Evolutionary conservation across 176 grass and related monocot genomes (phyloP).

Genomic region (Aegilops speltoides): DNA sequence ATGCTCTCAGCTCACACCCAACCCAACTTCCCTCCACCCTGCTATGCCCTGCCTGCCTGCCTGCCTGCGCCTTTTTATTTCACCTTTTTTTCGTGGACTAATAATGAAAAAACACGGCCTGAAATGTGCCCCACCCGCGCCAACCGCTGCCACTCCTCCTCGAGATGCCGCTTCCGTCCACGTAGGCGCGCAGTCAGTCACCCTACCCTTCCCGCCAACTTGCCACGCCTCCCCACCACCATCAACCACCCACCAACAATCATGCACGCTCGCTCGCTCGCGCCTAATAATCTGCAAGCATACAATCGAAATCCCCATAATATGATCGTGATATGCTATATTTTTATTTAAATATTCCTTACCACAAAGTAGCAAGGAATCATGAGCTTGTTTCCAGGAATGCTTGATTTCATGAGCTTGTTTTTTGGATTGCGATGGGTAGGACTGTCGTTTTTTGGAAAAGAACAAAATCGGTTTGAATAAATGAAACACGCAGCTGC

Average conservation of each 20-base stretch:
- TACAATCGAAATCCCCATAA: too few species aligned
- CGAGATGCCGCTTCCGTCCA: constrained; percentile 62
- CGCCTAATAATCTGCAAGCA: too few species aligned
- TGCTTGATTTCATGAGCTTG: too few species aligned
- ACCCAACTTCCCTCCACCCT: too few species aligned
- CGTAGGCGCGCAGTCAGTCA: neutral
- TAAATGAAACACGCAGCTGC: too few species aligned
- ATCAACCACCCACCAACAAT: neutral
- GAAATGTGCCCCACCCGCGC: neutral
- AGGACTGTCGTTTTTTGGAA: too few species aligned
- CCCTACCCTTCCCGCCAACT: neutral
- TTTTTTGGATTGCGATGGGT: too few species aligned
- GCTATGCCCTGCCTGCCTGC: neutral
- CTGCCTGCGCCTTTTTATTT: neutral
- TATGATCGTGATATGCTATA: too few species aligned
- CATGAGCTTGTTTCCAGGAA: too few species aligned
- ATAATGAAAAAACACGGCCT: neutral
- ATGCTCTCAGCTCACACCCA: constrained; percentile 31
- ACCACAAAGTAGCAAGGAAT: too few species aligned
- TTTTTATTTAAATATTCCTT: too few species aligned
- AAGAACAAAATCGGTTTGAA: too few species aligned
- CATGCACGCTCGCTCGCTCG: neutral
- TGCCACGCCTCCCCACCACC: constrained; percentile 10
- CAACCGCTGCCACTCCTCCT: constrained; percentile 12
- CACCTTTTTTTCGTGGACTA: neutral